Conservation (phyloP, 148 eudicot genomes). For the Polygonum maritimum region DNA sequence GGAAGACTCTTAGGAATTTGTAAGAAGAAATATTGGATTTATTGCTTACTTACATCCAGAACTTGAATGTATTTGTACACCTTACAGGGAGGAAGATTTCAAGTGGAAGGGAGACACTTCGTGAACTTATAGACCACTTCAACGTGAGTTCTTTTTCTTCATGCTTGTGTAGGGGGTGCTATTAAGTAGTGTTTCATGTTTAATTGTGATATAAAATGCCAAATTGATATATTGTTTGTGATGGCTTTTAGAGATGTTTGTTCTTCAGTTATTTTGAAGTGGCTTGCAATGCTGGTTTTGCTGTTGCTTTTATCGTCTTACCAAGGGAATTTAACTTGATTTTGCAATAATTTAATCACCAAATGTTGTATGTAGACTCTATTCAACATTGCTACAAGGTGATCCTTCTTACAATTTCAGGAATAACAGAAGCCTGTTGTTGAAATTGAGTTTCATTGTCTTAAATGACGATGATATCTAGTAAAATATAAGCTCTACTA, state of each 20-base stretch:
- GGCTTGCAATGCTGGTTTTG: background rate
- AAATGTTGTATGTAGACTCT: background rate
- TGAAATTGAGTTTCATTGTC: background rate
- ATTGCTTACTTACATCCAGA: background rate
- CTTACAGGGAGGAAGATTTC: slow-evolving; percentile 68
- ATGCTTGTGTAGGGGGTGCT: background rate
- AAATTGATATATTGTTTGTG: background rate
- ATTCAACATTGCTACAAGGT: background rate
- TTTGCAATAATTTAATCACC: background rate
- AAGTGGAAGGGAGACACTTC: slow-evolving; percentile 65
- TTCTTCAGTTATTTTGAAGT: background rate
- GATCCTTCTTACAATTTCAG: background rate
- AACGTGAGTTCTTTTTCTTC: slow-evolving; percentile 51
- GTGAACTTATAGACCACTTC: slow-evolving; percentile 81
- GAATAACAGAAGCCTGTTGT: background rate
- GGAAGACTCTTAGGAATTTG: background rate
- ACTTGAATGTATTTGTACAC: background rate
- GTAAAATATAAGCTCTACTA: background rate
- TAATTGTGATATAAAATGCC: background rate
- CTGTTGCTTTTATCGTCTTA: background rate
- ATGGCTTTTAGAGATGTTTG: background rate
- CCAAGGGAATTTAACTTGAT: background rate
- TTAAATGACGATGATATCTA: background rate
- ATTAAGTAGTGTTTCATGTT: background rate
- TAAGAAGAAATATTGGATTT: background rate